Evolutionary conservation across 192 early-diverging fungal species (phyloP), one percentile per base, ranked within the genome.

Genomic region (Coemansia sp.): DNA sequence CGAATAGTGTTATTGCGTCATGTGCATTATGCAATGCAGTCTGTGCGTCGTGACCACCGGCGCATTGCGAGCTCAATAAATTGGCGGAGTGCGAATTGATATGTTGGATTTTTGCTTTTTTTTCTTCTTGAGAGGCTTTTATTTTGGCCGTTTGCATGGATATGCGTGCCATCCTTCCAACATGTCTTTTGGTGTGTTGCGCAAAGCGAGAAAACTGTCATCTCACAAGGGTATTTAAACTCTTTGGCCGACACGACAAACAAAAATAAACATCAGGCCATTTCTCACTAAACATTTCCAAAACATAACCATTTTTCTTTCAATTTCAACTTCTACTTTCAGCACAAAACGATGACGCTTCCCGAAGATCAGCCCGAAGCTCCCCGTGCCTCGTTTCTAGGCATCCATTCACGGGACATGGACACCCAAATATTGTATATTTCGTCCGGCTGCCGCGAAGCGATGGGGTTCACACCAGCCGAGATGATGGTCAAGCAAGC

Each of bases 371-470:
- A 58, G 27, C 56, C 14, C 6, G 40, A 56, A 11, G n/a, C 24
- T 22, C 25, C 46, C 2, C 43, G 68, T 12, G 67, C 67, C 2
- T 60, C 74, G 22, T 77, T 67, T 42, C 49, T 77, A 5, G 74
- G 64, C 14, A 77, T 77, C 21, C 67, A 77, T 52, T 48, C 67
- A 29, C 67, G 74, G 3, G 68, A 77, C 38, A 56, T 47, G 22
- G 49, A 48, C 24, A 70, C 68, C 1, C 67, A 70, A 22, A 49
- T 77, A 19, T 64, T 77, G 30, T 77, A 77, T 53, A 77, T 77
- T 11, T 77, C 74, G 5, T 77, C 74, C 1, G 74, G 74, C 4
- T 62, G 63, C 35, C 67, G 68, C 21, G 63, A 77, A 31, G 49
- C 64, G 11, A 50, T 70, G 48, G 74, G 68, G 2, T 71, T 64